Evolutionary conservation across 805 yeast genomes (phyloP).

Genomic region (Yarrowia sp.): DNA sequence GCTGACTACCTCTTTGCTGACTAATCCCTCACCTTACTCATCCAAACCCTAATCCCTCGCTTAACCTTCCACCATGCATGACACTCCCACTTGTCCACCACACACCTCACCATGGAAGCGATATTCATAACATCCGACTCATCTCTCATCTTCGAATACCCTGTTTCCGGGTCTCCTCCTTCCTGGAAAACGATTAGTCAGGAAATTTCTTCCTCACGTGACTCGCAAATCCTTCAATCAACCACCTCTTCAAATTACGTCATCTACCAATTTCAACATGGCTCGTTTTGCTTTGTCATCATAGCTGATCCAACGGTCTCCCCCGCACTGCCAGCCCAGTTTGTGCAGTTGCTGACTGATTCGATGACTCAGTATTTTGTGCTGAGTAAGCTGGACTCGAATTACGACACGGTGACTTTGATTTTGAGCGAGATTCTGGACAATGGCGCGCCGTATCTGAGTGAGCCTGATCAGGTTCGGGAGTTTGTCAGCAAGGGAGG

Average conservation of each 20-base stretch:
- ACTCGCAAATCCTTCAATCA: neutral
- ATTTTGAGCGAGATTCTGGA: constrained; percentile 76
- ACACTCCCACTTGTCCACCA: neutral
- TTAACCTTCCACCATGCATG: neutral
- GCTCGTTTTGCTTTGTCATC: neutral
- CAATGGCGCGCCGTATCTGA: constrained; percentile 67
- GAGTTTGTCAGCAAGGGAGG: constrained; percentile 68
- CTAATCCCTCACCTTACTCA: no score
- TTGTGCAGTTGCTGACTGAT: constrained; percentile 53
- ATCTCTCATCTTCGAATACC: constrained; percentile 9
- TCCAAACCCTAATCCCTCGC: neutral
- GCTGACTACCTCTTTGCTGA: no score
- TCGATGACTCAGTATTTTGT: constrained; percentile 61
- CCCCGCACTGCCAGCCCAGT: constrained; percentile 49
- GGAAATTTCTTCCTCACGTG: neutral
- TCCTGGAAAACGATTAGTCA: neutral
- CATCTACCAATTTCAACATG: neutral
- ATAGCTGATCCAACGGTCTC: constrained; percentile 49
- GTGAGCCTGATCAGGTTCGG: constrained; percentile 67
- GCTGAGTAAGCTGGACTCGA: constrained; percentile 58
- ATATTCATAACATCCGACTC: neutral
- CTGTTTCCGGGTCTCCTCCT: constrained; percentile 20
- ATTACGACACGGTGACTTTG: constrained; percentile 67
- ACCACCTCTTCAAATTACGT: constrained; percentile 8
- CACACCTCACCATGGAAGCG: constrained; percentile 7